Evolutionary conservation across 768 basidiomycete species (phyloP).

Genomic region (Mycena haematopus): DNA sequence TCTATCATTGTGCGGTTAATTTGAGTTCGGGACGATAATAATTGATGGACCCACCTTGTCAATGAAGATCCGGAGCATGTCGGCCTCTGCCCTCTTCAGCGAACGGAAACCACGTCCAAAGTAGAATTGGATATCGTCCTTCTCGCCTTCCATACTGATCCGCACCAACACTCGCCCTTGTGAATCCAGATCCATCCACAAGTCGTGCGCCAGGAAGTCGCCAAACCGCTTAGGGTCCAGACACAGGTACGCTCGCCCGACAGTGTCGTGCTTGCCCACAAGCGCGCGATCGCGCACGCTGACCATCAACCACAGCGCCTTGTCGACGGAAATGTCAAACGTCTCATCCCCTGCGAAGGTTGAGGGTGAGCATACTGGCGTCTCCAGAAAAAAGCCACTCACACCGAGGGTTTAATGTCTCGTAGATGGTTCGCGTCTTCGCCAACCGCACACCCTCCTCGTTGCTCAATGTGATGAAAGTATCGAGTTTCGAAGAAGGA

Average conservation of each 20-base stretch:
- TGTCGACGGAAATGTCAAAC: constrained; percentile 92
- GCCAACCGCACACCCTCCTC: constrained; percentile 88
- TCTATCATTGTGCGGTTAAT: constrained; percentile 52
- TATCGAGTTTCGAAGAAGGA: constrained; percentile 83
- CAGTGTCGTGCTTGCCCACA: constrained; percentile 90
- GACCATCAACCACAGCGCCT: constrained; percentile 96
- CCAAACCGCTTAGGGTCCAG: constrained; percentile 88
- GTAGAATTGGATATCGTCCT: constrained; percentile 96
- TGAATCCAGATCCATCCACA: constrained; percentile 91
- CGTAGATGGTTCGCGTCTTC: constrained; percentile 96
- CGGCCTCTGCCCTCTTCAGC: constrained; percentile 89
- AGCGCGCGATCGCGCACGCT: constrained; percentile 91
- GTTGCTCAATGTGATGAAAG: constrained; percentile 94
- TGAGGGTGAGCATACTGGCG: constrained; percentile 17
- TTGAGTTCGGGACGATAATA: not conserved
- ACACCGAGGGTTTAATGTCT: constrained; percentile 91
- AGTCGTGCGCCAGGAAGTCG: constrained; percentile 88
- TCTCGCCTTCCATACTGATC: constrained; percentile 98
- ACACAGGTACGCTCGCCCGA: constrained; percentile 91
- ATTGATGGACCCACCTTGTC: constrained; percentile 75
- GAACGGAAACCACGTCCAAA: constrained; percentile 96
- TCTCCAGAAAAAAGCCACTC: constrained; percentile 38
- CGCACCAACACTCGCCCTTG: constrained; percentile 85
- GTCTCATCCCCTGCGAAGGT: constrained; percentile 87
- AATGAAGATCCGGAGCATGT: constrained; percentile 95